Evolutionary conservation across 768 basidiomycete species (phyloP).

Genomic region (Epithele typhae): DNA sequence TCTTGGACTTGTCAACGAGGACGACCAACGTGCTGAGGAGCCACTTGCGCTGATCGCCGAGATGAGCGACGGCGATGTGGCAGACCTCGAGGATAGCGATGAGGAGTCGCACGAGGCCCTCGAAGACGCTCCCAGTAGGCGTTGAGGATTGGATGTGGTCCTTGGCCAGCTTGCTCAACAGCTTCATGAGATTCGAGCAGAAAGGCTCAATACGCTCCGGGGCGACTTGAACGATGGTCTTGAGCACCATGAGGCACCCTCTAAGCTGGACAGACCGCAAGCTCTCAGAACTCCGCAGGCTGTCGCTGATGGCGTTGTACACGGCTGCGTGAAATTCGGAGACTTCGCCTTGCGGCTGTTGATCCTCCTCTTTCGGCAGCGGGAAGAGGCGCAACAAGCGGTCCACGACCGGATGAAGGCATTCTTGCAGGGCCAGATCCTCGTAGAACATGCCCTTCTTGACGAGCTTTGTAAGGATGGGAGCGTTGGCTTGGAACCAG

Average conservation of each 20-base stretch:
- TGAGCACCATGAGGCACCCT: conserved; percentile 82
- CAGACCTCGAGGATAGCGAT: conserved; percentile 85
- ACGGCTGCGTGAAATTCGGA: conserved; percentile 78
- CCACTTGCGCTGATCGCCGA: conserved; percentile 83
- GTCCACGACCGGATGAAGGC: conserved; percentile 79
- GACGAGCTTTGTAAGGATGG: conserved; percentile 74
- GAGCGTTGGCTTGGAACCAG: conserved; percentile 76
- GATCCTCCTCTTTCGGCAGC: conserved; percentile 72
- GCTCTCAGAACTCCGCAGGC: conserved; percentile 57
- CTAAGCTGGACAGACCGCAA: conserved; percentile 43
- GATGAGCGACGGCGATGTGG: conserved; percentile 69
- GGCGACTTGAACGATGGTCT: conserved; percentile 73
- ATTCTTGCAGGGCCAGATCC: conserved; percentile 75
- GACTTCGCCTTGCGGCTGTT: conserved; percentile 50
- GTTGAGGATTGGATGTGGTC: conserved; percentile 71
- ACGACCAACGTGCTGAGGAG: conserved; percentile 73
- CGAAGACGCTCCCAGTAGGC: conserved; percentile 36
- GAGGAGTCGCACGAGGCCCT: conserved; percentile 59
- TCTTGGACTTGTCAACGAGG: conserved; percentile 89
- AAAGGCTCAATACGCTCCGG: conserved; percentile 86
- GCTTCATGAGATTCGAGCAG: conserved; percentile 68
- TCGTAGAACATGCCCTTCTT: conserved; percentile 84
- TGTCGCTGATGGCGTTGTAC: conserved; percentile 70
- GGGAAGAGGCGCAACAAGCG: conserved; percentile 74
- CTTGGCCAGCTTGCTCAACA: conserved; percentile 80